Evolutionary conservation across 108 stramenopile species (phyloP), one percentile per base, ranked within the genome.

Genomic region (Aurantiochytrium sp.): DNA sequence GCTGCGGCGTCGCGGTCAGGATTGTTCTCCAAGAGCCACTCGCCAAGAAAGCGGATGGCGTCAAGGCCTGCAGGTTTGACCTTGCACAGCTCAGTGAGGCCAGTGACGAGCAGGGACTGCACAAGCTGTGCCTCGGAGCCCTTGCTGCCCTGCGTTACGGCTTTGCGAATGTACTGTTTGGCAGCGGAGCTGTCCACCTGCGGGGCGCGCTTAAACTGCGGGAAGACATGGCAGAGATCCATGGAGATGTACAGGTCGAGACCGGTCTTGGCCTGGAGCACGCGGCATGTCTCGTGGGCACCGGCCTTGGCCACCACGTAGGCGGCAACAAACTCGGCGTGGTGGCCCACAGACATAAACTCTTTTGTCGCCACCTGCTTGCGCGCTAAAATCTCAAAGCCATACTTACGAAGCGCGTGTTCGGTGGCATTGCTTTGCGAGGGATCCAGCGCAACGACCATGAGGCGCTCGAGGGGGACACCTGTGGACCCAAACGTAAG

Each of bases 21-120:
- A 58, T 90, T 90, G 76, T 90, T 44, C 45, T 87, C 42, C 76
- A 90, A n/a, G 58, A 90, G 83, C 89, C 89, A 90, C 29, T 60
- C 25, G 49, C 89, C 89, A 23, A 90, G 83, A 10, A 21, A 87
- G 59, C 60, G 58, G n/a, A 55, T 42, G 6, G 64, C 83, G 21
- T 59, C 76, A 8, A 55, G 44, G 43, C 87, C 87, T 35, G 35
- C 53, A 12, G 89, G 89, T 47, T 90, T 90, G 59, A 28, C 83
- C 51, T 87, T 76, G 76, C 44, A 42, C 44, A 90, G 83, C 42
- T 49, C 89, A 8, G 49, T 69, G 10, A 90, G 28, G 28, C 57
- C 89, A 4, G n/a, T 47, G 21, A 69, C 64, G 47, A 90, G 60
- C 29, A 90, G 71, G 42, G 87, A 49, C 16, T 53, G 87, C 12